Percentiles rank a stretch among this genome's conserved stretches.
These are phyloP conservation scores for Mesostigma viride DNA, from an alignment of 139 green algal genomes.

Conservation along the genomic window DNA sequence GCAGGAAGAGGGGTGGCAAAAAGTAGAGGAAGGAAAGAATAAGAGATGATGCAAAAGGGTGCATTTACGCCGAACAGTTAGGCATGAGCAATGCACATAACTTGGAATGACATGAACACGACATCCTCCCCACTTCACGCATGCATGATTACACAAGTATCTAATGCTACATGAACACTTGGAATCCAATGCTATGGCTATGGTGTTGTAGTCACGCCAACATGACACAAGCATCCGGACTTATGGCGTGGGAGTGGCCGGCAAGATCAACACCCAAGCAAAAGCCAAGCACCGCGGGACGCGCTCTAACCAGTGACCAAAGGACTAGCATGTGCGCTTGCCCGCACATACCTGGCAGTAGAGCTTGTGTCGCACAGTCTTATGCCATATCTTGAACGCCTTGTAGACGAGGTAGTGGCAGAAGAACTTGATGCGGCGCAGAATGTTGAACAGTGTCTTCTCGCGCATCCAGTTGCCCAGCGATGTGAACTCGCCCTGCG, in stretches of 20 bases:
- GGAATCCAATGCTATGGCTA: too few relatives aligned
- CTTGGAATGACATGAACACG: too few relatives aligned
- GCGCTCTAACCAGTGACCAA: too few relatives aligned
- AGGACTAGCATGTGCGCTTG: neutral
- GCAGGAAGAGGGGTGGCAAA: too few relatives aligned
- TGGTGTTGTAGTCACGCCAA: too few relatives aligned
- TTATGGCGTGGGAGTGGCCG: neutral
- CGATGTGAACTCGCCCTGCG: constrained; percentile 26
- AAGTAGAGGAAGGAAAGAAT: too few relatives aligned
- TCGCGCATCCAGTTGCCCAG: constrained; percentile 37
- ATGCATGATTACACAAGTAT: too few relatives aligned
- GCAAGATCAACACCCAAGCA: neutral
- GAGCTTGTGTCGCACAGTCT: constrained; percentile 21
- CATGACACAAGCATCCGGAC: neutral
- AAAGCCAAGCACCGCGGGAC: too few relatives aligned
- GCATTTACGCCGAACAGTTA: neutral
- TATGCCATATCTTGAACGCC: constrained; percentile 29
- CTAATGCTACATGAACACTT: too few relatives aligned
- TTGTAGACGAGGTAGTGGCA: constrained; percentile 32
- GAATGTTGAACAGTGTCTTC: constrained; percentile 31
- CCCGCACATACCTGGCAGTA: constrained; percentile 18
- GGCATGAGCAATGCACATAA: neutral
- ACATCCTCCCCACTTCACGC: too few relatives aligned
- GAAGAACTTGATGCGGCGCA: constrained; percentile 34
- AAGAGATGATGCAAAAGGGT: neutral